Base-by-base conservation (phyloP, 805 yeast species). In the Metschnikowia chrysomelidarum region DNA sequence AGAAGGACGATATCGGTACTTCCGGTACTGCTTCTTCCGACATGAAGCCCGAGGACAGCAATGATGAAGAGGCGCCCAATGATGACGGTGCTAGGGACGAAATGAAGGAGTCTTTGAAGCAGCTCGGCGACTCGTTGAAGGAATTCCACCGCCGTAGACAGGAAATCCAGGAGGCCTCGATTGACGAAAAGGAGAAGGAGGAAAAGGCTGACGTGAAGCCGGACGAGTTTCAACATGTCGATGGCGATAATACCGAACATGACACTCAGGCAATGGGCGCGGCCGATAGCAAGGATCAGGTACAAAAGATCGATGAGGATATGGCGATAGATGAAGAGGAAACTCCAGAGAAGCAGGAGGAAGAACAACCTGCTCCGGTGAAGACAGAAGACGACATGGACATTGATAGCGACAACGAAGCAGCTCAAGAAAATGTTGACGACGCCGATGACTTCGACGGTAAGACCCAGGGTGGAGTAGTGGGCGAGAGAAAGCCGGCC, bases 191-290 rank as follows among this genome's bases (percentile, higher is more conserved):
- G 17, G 76, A 74, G 33, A 78, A 77, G 25, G 66, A 73, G 28
- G 79, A 80, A 9, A 72, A 75, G 34, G 78, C 80, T 9, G 80
- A 75, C 40, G 82, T 78, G 42, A 73, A 79, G 32, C 89, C 94
- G 0, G 95, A 87, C 53, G 95, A 87, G 50, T 84, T 87, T 57
- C 87, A 86, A 54, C 93, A 86, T 51, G 68, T 82, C 32, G 87
- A 84, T 24, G 89, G 88, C 30, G 89, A 82, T 29, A 82, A 83
- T 42, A 77, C 91, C 3, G 79, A 82, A 19, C 70, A 66, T 37
- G 89, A 86, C 32, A 86, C 95, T 0, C 98, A 93, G 59, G 98
- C 98, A 1, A 64, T 93, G 33, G 98, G 98, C 15, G 80, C 89
- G 27, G 95, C 96, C 5, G 77, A 78, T 41, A 41, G 40, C 36